A percentile compares a stretch with the other conserved stretches of the same genome.
Evolutionary conservation across 1,284 basidiomycete genomes (phyloP).

Genomic region (Tylopilus orsonianus): DNA sequence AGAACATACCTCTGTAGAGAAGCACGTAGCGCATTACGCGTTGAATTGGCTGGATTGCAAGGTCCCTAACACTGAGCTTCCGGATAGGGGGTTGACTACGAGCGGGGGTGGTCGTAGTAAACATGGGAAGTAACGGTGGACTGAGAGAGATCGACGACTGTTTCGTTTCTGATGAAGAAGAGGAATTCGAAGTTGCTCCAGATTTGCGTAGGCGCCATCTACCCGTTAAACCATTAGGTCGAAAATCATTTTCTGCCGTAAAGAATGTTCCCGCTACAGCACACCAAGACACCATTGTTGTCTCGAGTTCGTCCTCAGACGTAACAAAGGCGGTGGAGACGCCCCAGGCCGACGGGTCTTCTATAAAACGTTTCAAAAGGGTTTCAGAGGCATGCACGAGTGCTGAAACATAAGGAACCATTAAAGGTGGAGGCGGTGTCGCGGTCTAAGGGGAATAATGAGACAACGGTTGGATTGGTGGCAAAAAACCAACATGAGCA

Average conservation of each 20-base stretch:
- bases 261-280: slow-evolving; percentile 62
- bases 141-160: neutral
- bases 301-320: slow-evolving; percentile 52
- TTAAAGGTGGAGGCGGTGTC: slow-evolving; percentile 50
- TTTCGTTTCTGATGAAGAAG: slow-evolving; percentile 6
- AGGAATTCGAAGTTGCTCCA: slow-evolving; percentile 6
- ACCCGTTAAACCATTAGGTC: slow-evolving; percentile 8
- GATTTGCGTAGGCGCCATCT: slow-evolving; percentile 31
- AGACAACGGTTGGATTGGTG: slow-evolving; percentile 1
- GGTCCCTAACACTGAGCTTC: slow-evolving; percentile 43
- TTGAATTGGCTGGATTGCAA: slow-evolving; percentile 70
- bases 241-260: slow-evolving; percentile 23
- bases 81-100: slow-evolving; percentile 30
- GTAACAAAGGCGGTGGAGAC: slow-evolving; percentile 59
- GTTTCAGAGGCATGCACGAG: slow-evolving; percentile 49
- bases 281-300: slow-evolving; percentile 62
- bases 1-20: slow-evolving; percentile 56
- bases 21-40: slow-evolving; percentile 69
- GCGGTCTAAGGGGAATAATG: slow-evolving; percentile 31
- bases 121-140: slow-evolving; percentile 17
- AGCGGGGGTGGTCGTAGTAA: slow-evolving; percentile 7
- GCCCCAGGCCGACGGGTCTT: slow-evolving; percentile 61
- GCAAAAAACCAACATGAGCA: slow-evolving; percentile 36
- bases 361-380: slow-evolving; percentile 48
- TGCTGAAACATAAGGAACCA: slow-evolving; percentile 50